Evolutionary conservation across 1,139 yeast genomes (phyloP), one percentile per base, ranked within the genome.

Genomic region (Nakaseomyces kungkrabaensis): DNA sequence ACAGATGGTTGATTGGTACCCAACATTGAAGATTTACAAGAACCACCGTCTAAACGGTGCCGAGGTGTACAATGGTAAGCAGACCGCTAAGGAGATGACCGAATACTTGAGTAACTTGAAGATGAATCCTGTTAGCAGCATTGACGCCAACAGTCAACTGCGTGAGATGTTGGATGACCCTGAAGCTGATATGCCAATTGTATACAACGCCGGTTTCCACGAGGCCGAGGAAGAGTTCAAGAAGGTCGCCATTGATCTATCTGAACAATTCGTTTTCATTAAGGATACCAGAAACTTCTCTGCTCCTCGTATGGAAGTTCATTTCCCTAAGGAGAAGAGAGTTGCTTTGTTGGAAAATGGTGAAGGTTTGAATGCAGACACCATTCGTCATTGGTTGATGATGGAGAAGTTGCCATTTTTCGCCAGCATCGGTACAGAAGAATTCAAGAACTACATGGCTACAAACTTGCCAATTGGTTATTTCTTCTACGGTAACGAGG

Each of bases 341-440:
- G 38, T 42, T 17, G 32, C 45, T 9, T 7, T 40, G 26, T 29
- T 48, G 34, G 34, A 38, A 7, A 25, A 17, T 11, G 13, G 25
- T 13, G 25, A 7, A 5, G 25, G 4, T 2, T 9, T 26, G 7
- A 37, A 11, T 32, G 38, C 25, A 3, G 37, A 43, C 10, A 43
- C 22, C 17, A 43, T 47, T 10, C 37, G 32, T 24, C 41, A 37
- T 25, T 56, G 59, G 59, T 36, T 46, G 37, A 41, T 5, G 24
- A 45, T 43, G 49, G 52, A 37, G 8, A 37, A 84, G 46, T 77
- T 86, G 64, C 97, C 98, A 55, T 77, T 79, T 65, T 84, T 90
- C 63, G 97, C 96, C 62, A 97, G 90, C 68, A 81, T 92, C 56
- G 81, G 81, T 62, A 88, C 94, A 57, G 77, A 79, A 51, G 84